Evolutionary conservation across 164 flowering plant species (phyloP), one percentile per base, ranked within the genome.

Genomic region (Taxillus chinensis): DNA sequence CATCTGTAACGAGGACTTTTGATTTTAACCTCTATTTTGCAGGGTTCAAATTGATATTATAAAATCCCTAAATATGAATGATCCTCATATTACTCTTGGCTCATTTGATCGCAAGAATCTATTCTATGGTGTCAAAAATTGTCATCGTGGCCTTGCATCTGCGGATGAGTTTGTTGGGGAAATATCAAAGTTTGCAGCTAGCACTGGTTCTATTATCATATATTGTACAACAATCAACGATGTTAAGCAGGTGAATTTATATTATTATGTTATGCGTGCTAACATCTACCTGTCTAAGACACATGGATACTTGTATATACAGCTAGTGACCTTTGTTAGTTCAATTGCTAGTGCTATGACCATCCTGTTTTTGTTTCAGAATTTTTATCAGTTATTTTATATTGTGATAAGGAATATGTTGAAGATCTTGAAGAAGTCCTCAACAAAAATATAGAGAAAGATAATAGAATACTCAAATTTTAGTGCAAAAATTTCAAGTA

Each of bases 191-290:
- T 71, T 62, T 74, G 77, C 68, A 4, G 65, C 71, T 17, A 69
- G 52, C 56, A 59, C 69, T 70, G 71, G 70, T 51, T 84, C 89
- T 62, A 76, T 77, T n/a, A 79, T 84, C 38, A 68, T 84, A 53
- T 84, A 84, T 63, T 82, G 86, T 68, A 77, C 82, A 53, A 84
- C 86, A 48, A 64, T 84, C 73, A 82, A 78, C 75, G 86, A 83
- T 75, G 78, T 73, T 57, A 78, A 81, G 64, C 71, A 78, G 86
- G 89, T 84, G 39, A n/a, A 49, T 13, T 60, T 60, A 6, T 43
- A 43, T 43, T 43, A 43, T 6, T 43, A 6, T 6, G 46, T 43
- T 6, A 43, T 43, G 46, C 2, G 46, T 9, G 7, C 10, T 43
- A 6, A 9, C 46, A 43, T 43, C 46, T 43, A 43, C 8, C 46